Conservation (phyloP, 1,139 yeast species). For the Yamadazyma oceani region DNA sequence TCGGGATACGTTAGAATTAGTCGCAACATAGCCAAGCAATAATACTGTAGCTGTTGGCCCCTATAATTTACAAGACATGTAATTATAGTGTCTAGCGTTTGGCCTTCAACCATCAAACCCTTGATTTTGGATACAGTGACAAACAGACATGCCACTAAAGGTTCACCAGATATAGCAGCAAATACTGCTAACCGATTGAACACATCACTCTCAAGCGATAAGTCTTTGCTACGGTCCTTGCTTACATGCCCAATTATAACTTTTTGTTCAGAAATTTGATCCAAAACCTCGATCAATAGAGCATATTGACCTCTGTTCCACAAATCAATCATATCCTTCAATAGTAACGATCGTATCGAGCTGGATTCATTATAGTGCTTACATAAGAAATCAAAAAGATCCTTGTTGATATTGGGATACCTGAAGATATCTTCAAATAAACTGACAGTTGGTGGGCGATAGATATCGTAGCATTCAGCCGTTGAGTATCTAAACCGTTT, state of each 20-base stretch:
- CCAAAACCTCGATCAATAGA: constrained; percentile 3
- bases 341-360: constrained; percentile 22
- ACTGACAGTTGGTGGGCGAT: constrained; percentile 9
- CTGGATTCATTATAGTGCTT: constrained; percentile 17
- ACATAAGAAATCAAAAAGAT: constrained; percentile 18
- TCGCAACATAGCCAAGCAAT: constrained; percentile 11
- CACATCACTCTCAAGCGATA: constrained; percentile 10
- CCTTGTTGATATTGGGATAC: constrained; percentile 19
- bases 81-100: constrained; percentile 10
- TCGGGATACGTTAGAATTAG: constrained; percentile 10
- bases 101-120: constrained; percentile 5
- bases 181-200: constrained; percentile 9
- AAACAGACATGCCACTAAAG: constrained; percentile 24
- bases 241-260: background rate
- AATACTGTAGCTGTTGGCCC: constrained; percentile 8
- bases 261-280: background rate
- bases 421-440: constrained; percentile 23
- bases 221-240: constrained; percentile 3
- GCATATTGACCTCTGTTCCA: constrained; percentile 12
- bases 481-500: constrained; percentile 16
- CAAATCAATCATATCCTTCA: constrained; percentile 19
- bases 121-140: constrained; percentile 9
- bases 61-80: constrained; percentile 11
- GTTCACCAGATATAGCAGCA: constrained; percentile 23
- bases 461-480: constrained; percentile 18